Percentiles rank a stretch among this genome's conserved stretches.
Evolutionary conservation across 1,139 yeast species (phyloP).

Genomic region (Yamadazyma sp.): DNA sequence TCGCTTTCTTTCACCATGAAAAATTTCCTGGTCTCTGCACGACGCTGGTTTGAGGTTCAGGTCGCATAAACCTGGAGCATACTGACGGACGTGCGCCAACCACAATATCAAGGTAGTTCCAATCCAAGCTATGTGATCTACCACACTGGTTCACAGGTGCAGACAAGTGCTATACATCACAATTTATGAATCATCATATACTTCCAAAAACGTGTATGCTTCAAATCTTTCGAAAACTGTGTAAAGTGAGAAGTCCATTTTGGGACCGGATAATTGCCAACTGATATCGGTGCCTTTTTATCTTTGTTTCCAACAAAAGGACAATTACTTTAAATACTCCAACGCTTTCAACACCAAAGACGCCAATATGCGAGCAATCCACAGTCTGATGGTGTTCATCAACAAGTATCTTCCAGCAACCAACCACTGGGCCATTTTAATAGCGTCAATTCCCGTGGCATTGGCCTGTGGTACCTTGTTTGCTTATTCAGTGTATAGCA

Average conservation of each 20-base stretch:
- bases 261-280: neutral
- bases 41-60: neutral
- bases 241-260: neutral
- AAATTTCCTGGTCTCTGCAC: slow-evolving; percentile 6
- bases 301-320: neutral
- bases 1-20: slow-evolving; percentile 3
- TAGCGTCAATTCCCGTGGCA: slow-evolving; percentile 31
- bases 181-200: too few species aligned
- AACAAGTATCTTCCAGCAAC: slow-evolving; percentile 26
- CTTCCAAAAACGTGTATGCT: neutral
- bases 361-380: slow-evolving; percentile 15
- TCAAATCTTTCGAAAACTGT: neutral
- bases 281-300: neutral
- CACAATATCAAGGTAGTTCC: neutral
- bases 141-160: too few species aligned
- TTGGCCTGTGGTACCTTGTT: slow-evolving; percentile 34
- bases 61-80: neutral
- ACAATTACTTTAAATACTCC: too few species aligned
- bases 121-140: too few species aligned
- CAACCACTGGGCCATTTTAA: slow-evolving; percentile 27
- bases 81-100: neutral
- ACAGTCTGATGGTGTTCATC: slow-evolving; percentile 12
- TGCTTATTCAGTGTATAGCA: slow-evolving; percentile 34
- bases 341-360: too few species aligned
- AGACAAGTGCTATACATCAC: too few species aligned